These are phyloP conservation scores for Bryoerythrophyllum caledonicum DNA, from an alignment of 225 moss, liverwort and hornwort species.

Conservation along the genomic window DNA sequence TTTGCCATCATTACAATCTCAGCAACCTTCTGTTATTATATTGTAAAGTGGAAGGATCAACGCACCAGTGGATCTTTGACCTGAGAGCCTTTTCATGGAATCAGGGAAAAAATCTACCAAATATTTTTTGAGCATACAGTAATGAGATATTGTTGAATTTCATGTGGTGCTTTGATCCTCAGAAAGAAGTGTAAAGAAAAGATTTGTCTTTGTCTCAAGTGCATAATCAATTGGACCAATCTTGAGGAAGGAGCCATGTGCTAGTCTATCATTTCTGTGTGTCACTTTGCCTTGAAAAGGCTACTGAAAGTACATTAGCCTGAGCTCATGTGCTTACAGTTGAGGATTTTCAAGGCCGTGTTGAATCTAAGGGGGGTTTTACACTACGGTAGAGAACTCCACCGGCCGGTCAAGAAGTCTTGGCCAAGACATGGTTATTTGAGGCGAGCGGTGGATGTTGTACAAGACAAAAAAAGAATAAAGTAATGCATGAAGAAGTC, in stretches of 20 bases:
- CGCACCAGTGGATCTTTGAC: background rate
- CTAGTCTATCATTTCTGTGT: background rate
- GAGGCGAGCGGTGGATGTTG: no score
- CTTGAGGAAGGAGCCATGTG: background rate
- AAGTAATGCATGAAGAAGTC: no score
- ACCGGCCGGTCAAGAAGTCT: no score
- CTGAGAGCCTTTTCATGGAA: background rate
- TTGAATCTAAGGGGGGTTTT: no score
- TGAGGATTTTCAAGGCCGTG: background rate
- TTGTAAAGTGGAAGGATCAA: background rate
- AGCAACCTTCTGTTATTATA: background rate
- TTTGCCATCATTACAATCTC: background rate
- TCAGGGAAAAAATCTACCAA: background rate
- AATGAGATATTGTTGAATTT: background rate
- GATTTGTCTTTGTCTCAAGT: background rate
- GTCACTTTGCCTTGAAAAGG: background rate
- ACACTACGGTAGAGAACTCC: no score
- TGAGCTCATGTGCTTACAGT: background rate
- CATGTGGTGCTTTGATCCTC: background rate
- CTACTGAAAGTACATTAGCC: background rate
- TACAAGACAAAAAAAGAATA: no score
- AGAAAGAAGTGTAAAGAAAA: background rate
- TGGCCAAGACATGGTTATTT: no score
- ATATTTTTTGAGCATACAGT: background rate
- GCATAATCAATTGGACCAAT: slow-evolving; percentile 10